Conservation (phyloP, 2,329 filamentous ascomycete genomes). For the Microascus cirrosus region DNA sequence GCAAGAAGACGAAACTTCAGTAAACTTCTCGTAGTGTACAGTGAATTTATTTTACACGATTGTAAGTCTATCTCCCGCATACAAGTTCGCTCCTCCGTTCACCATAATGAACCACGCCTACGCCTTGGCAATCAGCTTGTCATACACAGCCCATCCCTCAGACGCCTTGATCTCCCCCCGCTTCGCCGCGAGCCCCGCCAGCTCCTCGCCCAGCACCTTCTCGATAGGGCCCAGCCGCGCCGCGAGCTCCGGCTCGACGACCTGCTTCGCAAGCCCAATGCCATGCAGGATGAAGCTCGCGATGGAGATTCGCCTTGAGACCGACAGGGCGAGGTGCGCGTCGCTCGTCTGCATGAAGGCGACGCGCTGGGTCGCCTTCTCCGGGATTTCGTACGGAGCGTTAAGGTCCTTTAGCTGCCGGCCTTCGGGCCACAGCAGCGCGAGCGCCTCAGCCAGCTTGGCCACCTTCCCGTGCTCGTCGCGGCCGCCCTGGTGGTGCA, state of each 20-base stretch:
- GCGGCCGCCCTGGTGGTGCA: conserved; percentile 16
- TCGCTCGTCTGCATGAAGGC: conserved; percentile 11
- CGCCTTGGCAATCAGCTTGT: conserved; percentile 5
- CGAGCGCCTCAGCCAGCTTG: conserved; percentile 23
- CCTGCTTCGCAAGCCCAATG: conserved; percentile 29
- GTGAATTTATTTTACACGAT: neutral
- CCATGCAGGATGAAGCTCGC: conserved; percentile 29
- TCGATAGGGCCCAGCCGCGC: conserved; percentile 26
- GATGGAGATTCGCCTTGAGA: conserved; percentile 19
- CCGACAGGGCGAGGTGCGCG: conserved; percentile 22
- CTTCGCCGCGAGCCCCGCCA: conserved; percentile 18
- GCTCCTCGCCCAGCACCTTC: conserved; percentile 22
- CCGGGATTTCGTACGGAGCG: neutral
- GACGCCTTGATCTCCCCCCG: conserved; percentile 6
- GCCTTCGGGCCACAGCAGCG: conserved; percentile 27
- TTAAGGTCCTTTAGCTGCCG: conserved; percentile 24
- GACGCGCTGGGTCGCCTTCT: conserved; percentile 12
- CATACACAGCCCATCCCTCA: conserved; percentile 7
- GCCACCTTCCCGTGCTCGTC: conserved; percentile 21
- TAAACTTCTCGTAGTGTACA: neutral
- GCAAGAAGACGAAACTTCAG: neutral
- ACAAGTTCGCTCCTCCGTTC: neutral
- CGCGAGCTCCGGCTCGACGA: conserved; percentile 24
- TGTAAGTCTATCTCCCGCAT: neutral
- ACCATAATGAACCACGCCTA: neutral